These are phyloP conservation scores for Chaetomium fimeti DNA, from an alignment of 495 filamentous ascomycete species.

Conservation along the genomic window DNA sequence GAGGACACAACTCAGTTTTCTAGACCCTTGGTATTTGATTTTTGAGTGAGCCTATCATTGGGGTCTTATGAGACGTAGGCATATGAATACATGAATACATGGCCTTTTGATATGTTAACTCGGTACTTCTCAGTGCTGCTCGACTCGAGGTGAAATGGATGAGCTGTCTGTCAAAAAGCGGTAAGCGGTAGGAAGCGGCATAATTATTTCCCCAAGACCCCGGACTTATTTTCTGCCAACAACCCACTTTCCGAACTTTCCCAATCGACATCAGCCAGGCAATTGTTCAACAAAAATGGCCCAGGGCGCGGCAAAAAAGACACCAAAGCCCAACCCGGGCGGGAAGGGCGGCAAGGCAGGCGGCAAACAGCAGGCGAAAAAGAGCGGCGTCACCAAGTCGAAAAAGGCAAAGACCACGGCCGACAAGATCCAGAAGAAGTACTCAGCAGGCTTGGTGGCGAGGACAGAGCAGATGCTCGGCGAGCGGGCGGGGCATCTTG, in stretches of 20 bases:
- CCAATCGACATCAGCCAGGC: neutral
- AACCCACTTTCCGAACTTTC: neutral
- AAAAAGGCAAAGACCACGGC: conserved; percentile 43
- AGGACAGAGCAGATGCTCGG: conserved; percentile 50
- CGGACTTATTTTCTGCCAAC: neutral
- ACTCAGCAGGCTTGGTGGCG: conserved; percentile 42
- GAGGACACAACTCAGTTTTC: neutral
- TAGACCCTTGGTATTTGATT: neutral
- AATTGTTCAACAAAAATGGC: conserved; percentile 37
- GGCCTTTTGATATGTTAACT: neutral
- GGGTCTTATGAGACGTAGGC: neutral
- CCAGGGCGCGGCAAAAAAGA: conserved; percentile 47
- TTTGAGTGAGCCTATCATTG: neutral
- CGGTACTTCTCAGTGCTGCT: neutral
- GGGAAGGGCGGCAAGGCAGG: conserved; percentile 25
- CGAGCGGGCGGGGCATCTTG: conserved; percentile 48
- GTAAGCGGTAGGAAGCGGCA: conserved; percentile 10
- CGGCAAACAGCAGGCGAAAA: conserved; percentile 35
- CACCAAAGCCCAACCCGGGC: conserved; percentile 30
- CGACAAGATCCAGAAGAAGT: conserved; percentile 46
- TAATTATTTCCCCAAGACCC: neutral
- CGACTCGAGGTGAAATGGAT: neutral
- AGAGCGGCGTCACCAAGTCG: conserved; percentile 31
- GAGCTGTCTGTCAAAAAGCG: neutral
- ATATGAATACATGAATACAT: neutral